Evolutionary conservation across 345 rosid species (phyloP).

Genomic region (Rhizophora mangle): DNA sequence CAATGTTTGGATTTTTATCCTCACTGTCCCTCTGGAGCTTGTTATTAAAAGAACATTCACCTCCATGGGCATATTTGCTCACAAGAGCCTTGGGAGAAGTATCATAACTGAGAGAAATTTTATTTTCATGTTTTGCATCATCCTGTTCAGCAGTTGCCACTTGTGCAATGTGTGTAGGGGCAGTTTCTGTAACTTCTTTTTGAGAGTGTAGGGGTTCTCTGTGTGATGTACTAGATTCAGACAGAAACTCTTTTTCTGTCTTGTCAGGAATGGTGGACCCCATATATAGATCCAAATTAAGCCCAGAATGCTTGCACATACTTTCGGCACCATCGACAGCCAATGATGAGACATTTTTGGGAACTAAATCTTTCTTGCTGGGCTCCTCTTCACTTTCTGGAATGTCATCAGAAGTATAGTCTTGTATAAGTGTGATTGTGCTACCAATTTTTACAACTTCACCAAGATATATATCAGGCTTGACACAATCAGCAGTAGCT

Average conservation of each 20-base stretch:
- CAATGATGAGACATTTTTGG: slow-evolving; percentile 14
- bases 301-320: slow-evolving; percentile 12
- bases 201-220: slow-evolving; percentile 13
- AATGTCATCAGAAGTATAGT: slow-evolving; percentile 50
- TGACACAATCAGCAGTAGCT: slow-evolving; percentile 15
- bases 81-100: slow-evolving; percentile 22
- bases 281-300: slow-evolving; percentile 15
- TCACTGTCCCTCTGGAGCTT: slow-evolving; percentile 27
- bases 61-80: slow-evolving; percentile 19
- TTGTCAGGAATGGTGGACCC: slow-evolving; percentile 5
- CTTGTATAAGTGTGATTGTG: slow-evolving; percentile 49
- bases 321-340: slow-evolving; percentile 18
- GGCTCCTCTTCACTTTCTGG: slow-evolving; percentile 31
- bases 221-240: slow-evolving; percentile 16
- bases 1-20: slow-evolving; percentile 23
- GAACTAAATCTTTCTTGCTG: slow-evolving; percentile 2
- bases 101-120: slow-evolving; percentile 9
- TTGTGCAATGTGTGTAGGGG: slow-evolving; percentile 11
- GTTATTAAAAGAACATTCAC: slow-evolving; percentile 19
- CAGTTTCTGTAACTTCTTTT: slow-evolving; percentile 21
- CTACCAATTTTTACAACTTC: slow-evolving; percentile 28
- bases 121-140: slow-evolving; percentile 17
- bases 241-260: slow-evolving; percentile 19
- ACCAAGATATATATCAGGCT: slow-evolving; percentile 15
- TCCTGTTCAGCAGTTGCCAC: slow-evolving; percentile 14